These are phyloP conservation scores for Phialophora expanda DNA, from an alignment of 2,329 filamentous ascomycete species.

Conservation along the genomic window DNA sequence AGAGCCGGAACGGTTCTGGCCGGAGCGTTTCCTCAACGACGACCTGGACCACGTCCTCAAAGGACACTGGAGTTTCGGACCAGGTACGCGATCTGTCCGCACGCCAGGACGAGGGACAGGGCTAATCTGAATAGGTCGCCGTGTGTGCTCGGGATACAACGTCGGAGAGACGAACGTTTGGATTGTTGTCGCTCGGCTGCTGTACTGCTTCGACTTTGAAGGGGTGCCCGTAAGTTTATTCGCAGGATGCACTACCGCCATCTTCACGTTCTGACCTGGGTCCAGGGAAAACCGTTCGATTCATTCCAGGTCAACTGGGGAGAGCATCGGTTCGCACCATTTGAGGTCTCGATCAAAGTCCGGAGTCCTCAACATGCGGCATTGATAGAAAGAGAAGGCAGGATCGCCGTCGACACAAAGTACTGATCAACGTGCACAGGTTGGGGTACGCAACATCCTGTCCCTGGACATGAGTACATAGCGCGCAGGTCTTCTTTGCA, in stretches of 20 bases:
- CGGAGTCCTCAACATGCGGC: slow-evolving; percentile 37
- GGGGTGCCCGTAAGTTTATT: slow-evolving; percentile 24
- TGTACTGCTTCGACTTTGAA: slow-evolving; percentile 37
- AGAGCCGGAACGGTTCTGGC: slow-evolving; percentile 37
- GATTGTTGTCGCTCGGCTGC: slow-evolving; percentile 29
- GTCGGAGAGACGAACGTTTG: slow-evolving; percentile 35
- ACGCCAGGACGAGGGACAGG: not conserved
- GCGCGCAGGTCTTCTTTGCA: not conserved
- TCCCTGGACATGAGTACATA: no score
- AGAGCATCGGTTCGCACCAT: slow-evolving; percentile 40
- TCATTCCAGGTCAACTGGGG: slow-evolving; percentile 27
- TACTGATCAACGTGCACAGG: slow-evolving; percentile 20
- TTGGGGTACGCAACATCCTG: slow-evolving; percentile 8
- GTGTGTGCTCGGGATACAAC: slow-evolving; percentile 34
- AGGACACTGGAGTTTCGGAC: slow-evolving; percentile 41
- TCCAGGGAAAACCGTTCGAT: slow-evolving; percentile 29
- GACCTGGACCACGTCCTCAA: slow-evolving; percentile 40
- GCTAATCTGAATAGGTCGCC: slow-evolving; percentile 21
- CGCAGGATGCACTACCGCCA: not conserved
- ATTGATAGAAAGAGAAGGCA: slow-evolving; percentile 35
- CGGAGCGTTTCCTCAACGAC: slow-evolving; percentile 35
- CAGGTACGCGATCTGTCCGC: slow-evolving; percentile 22
- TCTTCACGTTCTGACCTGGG: not conserved
- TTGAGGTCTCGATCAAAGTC: slow-evolving; percentile 41
- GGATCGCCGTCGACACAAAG: slow-evolving; percentile 27